Evolutionary conservation across 371 early-diverging fungal genomes (phyloP).

Genomic region (Mucor racemosus): DNA sequence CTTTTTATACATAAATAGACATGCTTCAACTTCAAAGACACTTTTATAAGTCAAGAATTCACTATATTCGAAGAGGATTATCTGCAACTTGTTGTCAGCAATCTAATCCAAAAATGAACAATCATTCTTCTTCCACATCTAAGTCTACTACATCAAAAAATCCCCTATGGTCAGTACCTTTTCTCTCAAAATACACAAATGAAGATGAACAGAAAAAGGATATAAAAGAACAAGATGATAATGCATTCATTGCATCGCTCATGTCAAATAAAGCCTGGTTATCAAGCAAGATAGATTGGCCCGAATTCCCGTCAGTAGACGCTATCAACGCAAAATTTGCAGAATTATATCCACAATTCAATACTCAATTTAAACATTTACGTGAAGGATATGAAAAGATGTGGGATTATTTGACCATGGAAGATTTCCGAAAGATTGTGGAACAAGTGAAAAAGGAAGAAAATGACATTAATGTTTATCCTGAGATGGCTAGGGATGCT

Average conservation of each 20-base stretch:
- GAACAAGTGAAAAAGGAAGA: slow-evolving; percentile 32
- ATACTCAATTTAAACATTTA: slow-evolving; percentile 28
- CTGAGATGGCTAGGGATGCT: slow-evolving; percentile 42
- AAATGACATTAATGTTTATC: slow-evolving; percentile 19
- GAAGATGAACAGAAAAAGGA: neutral
- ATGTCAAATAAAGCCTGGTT: slow-evolving; percentile 25
- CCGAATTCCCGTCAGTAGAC: slow-evolving; percentile 27
- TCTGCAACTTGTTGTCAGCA: neutral
- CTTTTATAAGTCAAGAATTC: neutral
- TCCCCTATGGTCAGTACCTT: slow-evolving; percentile 12
- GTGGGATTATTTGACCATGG: slow-evolving; percentile 45
- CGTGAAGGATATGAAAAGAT: slow-evolving; percentile 35
- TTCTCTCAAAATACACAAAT: neutral
- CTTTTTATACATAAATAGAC: neutral
- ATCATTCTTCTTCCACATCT: neutral
- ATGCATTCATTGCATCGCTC: slow-evolving; percentile 25
- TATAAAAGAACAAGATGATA: slow-evolving; percentile 11
- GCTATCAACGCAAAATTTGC: slow-evolving; percentile 28
- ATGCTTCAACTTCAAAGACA: slow-evolving; percentile 1
- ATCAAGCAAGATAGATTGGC: slow-evolving; percentile 17
- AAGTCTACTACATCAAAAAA: neutral
- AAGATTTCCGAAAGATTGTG: slow-evolving; percentile 41
- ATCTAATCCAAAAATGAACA: neutral
- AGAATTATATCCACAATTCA: slow-evolving; percentile 33
- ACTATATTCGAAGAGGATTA: neutral